These are phyloP conservation scores for Ilyonectria mors-panacis DNA, from an alignment of 2,329 filamentous ascomycete genomes.

Conservation along the genomic window DNA sequence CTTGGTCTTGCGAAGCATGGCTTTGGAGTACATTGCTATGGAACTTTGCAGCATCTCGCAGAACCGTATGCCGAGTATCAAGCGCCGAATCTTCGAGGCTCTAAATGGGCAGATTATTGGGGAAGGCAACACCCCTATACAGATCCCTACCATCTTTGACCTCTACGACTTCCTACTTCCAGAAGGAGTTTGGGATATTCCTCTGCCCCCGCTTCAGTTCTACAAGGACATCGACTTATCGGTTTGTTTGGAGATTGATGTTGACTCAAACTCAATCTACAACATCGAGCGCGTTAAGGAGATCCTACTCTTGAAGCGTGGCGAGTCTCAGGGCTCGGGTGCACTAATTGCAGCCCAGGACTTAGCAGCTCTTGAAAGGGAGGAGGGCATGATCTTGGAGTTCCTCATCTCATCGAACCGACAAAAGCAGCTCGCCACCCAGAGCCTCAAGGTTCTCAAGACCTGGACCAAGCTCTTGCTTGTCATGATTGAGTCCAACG, in stretches of 20 bases:
- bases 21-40: constrained; percentile 87
- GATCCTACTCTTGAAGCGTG: constrained; percentile 78
- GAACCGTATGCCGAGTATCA: constrained; percentile 78
- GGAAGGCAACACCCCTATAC: constrained; percentile 75
- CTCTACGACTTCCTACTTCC: constrained; percentile 88
- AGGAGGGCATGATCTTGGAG: constrained; percentile 73
- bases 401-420: constrained; percentile 77
- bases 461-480: constrained; percentile 90
- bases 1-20: constrained; percentile 80
- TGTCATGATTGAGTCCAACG: constrained; percentile 85
- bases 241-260: constrained; percentile 73
- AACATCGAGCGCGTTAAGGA: constrained; percentile 81
- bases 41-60: constrained; percentile 86
- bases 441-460: constrained; percentile 78
- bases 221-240: constrained; percentile 79
- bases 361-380: constrained; percentile 65
- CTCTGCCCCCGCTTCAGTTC: constrained; percentile 69
- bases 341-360: constrained; percentile 66
- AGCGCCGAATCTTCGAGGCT: constrained; percentile 77
- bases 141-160: constrained; percentile 87
- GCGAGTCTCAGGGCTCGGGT: constrained; percentile 69
- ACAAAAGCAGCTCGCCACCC: constrained; percentile 68
- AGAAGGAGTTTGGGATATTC: constrained; percentile 64
- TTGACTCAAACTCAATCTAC: constrained; percentile 72
- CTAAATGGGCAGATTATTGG: constrained; percentile 83